These are phyloP conservation scores for Tuber indicum DNA, from an alignment of 495 filamentous ascomycete genomes.

Conservation along the genomic window DNA sequence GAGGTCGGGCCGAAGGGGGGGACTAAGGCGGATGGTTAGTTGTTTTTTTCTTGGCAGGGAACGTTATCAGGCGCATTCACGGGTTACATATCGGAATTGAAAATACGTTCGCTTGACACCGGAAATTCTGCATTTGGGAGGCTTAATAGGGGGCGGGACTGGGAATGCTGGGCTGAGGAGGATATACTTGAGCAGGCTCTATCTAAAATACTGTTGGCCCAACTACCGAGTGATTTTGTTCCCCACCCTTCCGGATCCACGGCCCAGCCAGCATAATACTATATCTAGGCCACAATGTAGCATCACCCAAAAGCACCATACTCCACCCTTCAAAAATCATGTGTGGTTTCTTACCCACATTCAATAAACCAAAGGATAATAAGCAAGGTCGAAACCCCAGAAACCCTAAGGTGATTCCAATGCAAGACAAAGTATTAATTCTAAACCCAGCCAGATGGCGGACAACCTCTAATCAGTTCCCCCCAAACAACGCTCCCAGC, in stretches of 20 bases:
- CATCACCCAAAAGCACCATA: not conserved
- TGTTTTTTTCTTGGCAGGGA: not conserved
- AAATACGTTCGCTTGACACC: not conserved
- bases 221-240: not conserved
- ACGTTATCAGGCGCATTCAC: slow-evolving; percentile 1
- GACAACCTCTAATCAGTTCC: not conserved
- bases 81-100: not conserved
- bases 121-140: not conserved
- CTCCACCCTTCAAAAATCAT: not conserved
- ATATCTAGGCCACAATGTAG: not conserved
- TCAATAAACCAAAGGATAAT: not conserved
- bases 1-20: not conserved
- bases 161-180: not conserved
- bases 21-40: not conserved
- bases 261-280: not conserved
- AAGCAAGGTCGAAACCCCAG: not conserved
- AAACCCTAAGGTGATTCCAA: not conserved
- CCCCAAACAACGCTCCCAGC: not conserved
- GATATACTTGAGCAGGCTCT: not conserved
- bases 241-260: not conserved
- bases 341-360: not conserved
- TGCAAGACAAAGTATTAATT: not conserved
- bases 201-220: not conserved
- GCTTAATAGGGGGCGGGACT: not conserved
- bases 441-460: not conserved